Evolutionary conservation across 331 rosid genomes (phyloP).

Genomic region (Rhamnella rubrinervis): DNA sequence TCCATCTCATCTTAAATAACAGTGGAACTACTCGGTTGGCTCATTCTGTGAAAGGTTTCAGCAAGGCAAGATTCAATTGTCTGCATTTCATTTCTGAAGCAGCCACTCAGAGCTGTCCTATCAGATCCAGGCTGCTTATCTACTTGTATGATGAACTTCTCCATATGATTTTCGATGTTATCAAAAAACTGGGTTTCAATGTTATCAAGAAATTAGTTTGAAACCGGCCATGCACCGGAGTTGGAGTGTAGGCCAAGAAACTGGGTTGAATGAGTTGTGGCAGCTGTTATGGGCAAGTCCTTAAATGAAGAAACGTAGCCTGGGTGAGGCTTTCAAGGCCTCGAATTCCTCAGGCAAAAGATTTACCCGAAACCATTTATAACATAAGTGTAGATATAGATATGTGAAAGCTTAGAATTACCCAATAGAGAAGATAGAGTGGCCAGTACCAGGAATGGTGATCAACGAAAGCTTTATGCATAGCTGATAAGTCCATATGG

Average conservation of each 20-base stretch:
- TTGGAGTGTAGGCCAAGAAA: conserved; percentile 55
- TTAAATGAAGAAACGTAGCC: conserved; percentile 52
- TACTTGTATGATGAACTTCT: not conserved
- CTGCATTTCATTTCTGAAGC: conserved; percentile 9
- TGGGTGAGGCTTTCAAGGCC: conserved; percentile 39
- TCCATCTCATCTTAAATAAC: conserved; percentile 4
- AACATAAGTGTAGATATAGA: conserved; percentile 55
- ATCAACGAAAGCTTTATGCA: conserved; percentile 61
- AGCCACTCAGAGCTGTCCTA: not conserved
- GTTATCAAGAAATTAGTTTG: too few species aligned
- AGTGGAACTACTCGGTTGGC: not conserved
- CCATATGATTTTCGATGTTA: not conserved
- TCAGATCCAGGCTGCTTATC: not conserved
- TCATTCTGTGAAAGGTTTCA: conserved; percentile 2
- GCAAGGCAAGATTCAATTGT: conserved; percentile 3
- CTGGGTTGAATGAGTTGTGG: conserved; percentile 63
- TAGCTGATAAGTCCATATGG: conserved; percentile 64
- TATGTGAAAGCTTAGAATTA: conserved; percentile 22
- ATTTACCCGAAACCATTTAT: conserved; percentile 71
- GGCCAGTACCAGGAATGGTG: conserved; percentile 59
- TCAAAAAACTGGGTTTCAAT: too few species aligned
- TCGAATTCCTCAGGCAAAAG: conserved; percentile 53
- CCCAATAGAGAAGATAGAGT: conserved; percentile 32
- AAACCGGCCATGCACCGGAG: too few species aligned
- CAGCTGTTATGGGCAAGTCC: conserved; percentile 39